Percentiles rank a stretch among this genome's conserved stretches.
Evolutionary conservation across 2,329 filamentous ascomycete species (phyloP).

Genomic region (Aspergillus pseudoterreus): DNA sequence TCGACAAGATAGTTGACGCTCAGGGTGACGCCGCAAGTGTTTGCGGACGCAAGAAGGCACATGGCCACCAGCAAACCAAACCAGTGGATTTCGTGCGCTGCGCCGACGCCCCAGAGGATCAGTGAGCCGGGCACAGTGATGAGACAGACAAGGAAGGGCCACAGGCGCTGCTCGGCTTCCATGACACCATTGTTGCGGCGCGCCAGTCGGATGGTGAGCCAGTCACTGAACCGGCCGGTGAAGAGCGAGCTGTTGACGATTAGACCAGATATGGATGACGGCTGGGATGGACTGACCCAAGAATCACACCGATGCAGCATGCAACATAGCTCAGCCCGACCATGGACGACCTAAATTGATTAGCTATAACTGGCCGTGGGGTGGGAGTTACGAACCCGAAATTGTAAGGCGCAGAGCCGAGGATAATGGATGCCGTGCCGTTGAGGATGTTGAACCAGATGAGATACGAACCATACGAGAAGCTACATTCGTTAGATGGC

Average conservation of each 20-base stretch:
- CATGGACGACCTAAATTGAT: slow-evolving; percentile 30
- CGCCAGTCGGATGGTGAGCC: slow-evolving; percentile 35
- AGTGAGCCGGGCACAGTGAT: slow-evolving; percentile 33
- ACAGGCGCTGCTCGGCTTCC: slow-evolving; percentile 42
- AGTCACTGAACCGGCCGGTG: slow-evolving; percentile 38
- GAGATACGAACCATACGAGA: slow-evolving; percentile 39
- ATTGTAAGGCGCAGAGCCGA: slow-evolving; percentile 34
- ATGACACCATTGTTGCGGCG: slow-evolving; percentile 39
- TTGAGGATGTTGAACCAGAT: slow-evolving; percentile 41
- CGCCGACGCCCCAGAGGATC: slow-evolving; percentile 41
- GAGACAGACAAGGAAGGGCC: slow-evolving; percentile 35
- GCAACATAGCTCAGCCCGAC: slow-evolving; percentile 37
- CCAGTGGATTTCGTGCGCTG: slow-evolving; percentile 41
- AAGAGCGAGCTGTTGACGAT: slow-evolving; percentile 29
- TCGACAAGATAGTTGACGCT: slow-evolving; percentile 41
- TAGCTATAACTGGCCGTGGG: slow-evolving; percentile 6
- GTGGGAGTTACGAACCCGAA: slow-evolving; percentile 24
- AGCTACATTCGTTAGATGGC: slow-evolving; percentile 14
- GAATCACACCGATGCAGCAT: slow-evolving; percentile 31
- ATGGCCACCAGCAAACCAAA: slow-evolving; percentile 43
- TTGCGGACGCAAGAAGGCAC: slow-evolving; percentile 39
- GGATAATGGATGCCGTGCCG: slow-evolving; percentile 35
- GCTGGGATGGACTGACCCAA: slow-evolving; percentile 20
- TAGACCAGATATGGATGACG: background rate
- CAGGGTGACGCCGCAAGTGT: slow-evolving; percentile 34